These are phyloP conservation scores for Mucor irregularis DNA, from an alignment of 371 early-diverging fungal species.

Conservation along the genomic window DNA sequence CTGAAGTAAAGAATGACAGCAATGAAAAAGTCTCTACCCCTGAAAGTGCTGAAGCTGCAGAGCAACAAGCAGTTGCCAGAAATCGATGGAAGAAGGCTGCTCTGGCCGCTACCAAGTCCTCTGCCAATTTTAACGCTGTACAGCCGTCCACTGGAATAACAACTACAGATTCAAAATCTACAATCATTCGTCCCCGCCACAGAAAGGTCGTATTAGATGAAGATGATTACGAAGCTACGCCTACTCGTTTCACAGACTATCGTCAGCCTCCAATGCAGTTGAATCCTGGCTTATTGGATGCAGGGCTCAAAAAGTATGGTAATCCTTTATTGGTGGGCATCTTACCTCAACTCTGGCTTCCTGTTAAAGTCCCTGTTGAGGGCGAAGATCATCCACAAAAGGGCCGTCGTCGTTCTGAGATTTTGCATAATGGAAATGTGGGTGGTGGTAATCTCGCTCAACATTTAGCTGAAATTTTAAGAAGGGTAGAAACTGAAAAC, in stretches of 20 bases:
- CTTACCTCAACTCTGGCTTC: conserved; percentile 78
- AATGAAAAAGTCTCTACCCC: neutral
- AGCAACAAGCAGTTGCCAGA: conserved; percentile 1
- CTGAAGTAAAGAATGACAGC: neutral
- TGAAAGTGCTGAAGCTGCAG: neutral
- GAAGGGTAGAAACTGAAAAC: conserved; percentile 25
- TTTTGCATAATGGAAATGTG: neutral
- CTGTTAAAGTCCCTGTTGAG: conserved; percentile 32
- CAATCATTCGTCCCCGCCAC: conserved; percentile 13
- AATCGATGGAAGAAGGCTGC: conserved; percentile 34
- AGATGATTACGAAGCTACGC: conserved; percentile 68
- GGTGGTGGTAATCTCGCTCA: conserved; percentile 21
- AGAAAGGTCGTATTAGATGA: conserved; percentile 46
- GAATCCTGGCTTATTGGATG: conserved; percentile 71
- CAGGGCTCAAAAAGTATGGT: conserved; percentile 65
- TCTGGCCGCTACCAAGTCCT: conserved; percentile 16
- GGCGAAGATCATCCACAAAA: conserved; percentile 24
- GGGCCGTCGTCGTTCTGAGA: conserved; percentile 5
- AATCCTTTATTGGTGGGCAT: conserved; percentile 70
- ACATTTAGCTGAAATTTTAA: conserved; percentile 28
- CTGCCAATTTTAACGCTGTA: conserved; percentile 6
- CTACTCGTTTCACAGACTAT: conserved; percentile 60
- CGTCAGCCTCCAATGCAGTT: conserved; percentile 73
- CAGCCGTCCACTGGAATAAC: neutral
- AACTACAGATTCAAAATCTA: neutral